Base-by-base conservation (phyloP, 2,329 filamentous ascomycete species). In the Trichoderma aggressivum region DNA sequence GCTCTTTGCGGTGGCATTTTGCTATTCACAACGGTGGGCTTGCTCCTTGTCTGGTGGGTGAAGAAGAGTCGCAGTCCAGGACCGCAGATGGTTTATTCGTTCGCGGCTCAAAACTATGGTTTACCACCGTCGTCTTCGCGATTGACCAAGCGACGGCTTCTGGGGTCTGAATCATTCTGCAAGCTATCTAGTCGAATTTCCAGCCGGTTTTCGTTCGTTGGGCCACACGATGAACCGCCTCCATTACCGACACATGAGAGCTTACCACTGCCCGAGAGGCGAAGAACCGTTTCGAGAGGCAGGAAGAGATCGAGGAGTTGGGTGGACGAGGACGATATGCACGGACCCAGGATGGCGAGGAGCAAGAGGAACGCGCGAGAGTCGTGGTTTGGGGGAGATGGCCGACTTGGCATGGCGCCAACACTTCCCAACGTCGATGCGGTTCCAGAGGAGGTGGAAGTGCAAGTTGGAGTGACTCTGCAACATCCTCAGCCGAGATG, bases 301-400 rank as follows among this genome's bases (percentile, higher is more conserved):
- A 76, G 70, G 76, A 75, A 66, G 21, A 63, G 75, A 10, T 77
- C 78, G 65, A 75, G 71, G 58, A 82, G 81, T 21, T 87, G 84
- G 85, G 83, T 86, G 14, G 68, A 69, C 32, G 84, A 86, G 73
- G 85, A 87, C 63, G 82, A 81, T 68, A 78, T 85, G n/a, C 84
- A 86, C 71, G 85, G 85, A 5, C 84, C 85, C 11, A 80, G 78
- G 73, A 76, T 85, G 62, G 79, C 75, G 12, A 36, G 6, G 18
- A 70, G n/a, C 21, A 62, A 60, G 47, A 80, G 77, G 71, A 75
- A 62, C 58, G 70, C 68, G 70, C 75, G 75, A 58, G 74, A 78
- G 50, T 77, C 75, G 53, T 79, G 78, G 74, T 75, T 79, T 53
- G 74, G 75, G 30, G 76, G 78, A 21, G 79, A 82, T 56, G 80